A percentile compares a stretch with the other conserved stretches of the same genome.
Evolutionary conservation across 805 yeast genomes (phyloP).

Genomic region (Ogataea neopini): DNA sequence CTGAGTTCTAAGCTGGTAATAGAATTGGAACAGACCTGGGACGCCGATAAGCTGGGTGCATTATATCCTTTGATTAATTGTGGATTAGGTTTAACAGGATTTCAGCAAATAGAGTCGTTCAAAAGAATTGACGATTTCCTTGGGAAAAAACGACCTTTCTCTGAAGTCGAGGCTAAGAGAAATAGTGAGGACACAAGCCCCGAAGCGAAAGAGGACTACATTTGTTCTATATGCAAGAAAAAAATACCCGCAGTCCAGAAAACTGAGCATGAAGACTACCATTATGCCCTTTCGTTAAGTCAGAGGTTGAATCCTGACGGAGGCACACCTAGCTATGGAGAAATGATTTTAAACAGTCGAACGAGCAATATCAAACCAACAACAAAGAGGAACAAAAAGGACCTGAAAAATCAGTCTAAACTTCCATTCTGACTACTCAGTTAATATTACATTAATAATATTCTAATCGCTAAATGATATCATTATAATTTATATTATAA

Average conservation of each 20-base stretch:
- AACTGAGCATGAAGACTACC: conserved; percentile 32
- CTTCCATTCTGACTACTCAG: conserved; percentile 15
- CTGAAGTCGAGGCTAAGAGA: conserved; percentile 1
- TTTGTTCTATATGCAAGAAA: conserved; percentile 21
- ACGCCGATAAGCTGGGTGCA: conserved; percentile 21
- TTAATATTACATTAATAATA: neutral
- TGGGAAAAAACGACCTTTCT: conserved; percentile 8
- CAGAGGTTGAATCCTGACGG: conserved; percentile 17
- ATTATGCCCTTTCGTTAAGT: conserved; percentile 28
- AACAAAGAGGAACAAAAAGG: conserved; percentile 7
- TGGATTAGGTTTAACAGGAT: conserved; percentile 53
- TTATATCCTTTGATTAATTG: conserved; percentile 53
- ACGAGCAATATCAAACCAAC: neutral
- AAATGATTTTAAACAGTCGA: conserved; percentile 12
- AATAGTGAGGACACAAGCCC: neutral
- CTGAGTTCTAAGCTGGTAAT: conserved; percentile 23
- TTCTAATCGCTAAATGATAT: conserved; percentile 1
- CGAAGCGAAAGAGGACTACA: conserved; percentile 1
- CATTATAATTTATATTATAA: conserved; percentile 6
- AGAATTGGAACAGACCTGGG: conserved; percentile 30
- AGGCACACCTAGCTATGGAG: conserved; percentile 16
- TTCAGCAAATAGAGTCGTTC: conserved; percentile 41
- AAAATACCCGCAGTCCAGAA: conserved; percentile 6
- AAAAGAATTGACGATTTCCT: conserved; percentile 32
- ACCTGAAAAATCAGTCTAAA: conserved; percentile 17